Percentiles rank a stretch among this genome's conserved stretches.
Evolutionary conservation across 75 land plant species (phyloP).

Genomic region (Sequoiadendron giganteum): DNA sequence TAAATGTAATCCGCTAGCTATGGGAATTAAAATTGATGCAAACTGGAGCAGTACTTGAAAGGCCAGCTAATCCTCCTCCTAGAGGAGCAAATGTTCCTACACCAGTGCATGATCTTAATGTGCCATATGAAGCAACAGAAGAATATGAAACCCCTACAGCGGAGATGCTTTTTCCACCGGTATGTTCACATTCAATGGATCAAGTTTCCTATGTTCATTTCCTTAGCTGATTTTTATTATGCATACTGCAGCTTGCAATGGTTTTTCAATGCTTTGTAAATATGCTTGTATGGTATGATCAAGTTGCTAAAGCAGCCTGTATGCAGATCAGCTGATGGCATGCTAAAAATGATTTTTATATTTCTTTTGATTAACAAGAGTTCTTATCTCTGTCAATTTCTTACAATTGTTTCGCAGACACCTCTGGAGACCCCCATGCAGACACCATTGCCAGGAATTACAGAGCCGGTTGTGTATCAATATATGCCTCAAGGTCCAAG

Average conservation of each 20-base stretch:
- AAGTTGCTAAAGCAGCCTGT: neutral
- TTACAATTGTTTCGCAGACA: conserved; percentile 23
- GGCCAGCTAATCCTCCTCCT: conserved; percentile 38
- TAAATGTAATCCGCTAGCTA: conserved; percentile 29
- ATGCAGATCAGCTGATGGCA: neutral
- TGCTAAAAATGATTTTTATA: neutral
- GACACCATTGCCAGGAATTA: conserved; percentile 63
- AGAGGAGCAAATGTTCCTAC: conserved; percentile 35
- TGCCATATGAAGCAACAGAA: conserved; percentile 90
- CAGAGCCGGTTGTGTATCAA: conserved; percentile 57
- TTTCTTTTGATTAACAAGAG: neutral
- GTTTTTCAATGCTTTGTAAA: neutral
- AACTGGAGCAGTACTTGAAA: conserved; percentile 65
- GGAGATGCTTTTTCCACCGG: conserved; percentile 88
- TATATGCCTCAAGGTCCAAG: conserved; percentile 63
- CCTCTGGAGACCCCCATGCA: conserved; percentile 63
- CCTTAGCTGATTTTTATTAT: neutral
- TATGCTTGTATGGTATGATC: neutral
- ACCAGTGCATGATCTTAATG: conserved; percentile 90
- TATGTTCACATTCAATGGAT: conserved; percentile 22
- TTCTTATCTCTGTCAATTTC: neutral
- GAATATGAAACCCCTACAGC: conserved; percentile 96
- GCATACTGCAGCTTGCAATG: neutral
- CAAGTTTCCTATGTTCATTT: neutral
- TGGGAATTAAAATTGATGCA: conserved; percentile 98